Evolutionary conservation across 345 rosid genomes (phyloP).

Genomic region (Salix koriyanagi): DNA sequence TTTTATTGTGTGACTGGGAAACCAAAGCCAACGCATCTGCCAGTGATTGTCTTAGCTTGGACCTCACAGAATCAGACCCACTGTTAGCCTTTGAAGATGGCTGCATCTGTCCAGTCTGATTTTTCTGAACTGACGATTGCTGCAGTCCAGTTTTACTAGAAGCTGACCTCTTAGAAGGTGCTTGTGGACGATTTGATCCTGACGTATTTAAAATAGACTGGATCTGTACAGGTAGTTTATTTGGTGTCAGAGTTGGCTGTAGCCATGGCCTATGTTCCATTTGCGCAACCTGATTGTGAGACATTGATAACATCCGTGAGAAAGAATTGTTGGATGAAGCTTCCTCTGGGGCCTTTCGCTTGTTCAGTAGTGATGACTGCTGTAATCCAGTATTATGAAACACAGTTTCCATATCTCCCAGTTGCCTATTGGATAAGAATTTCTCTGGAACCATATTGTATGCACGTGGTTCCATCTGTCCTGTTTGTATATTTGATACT

Average conservation of each 20-base stretch:
- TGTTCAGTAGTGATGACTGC: conserved; percentile 35
- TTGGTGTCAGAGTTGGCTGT: conserved; percentile 39
- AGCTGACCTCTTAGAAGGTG: conserved; percentile 41
- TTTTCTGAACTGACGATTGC: conserved; percentile 33
- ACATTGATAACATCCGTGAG: conserved; percentile 26
- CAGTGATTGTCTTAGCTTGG: conserved; percentile 75
- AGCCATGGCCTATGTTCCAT: conserved; percentile 83
- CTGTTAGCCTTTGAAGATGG: conserved; percentile 33
- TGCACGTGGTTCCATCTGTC: conserved; percentile 14
- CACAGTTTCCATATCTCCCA: conserved; percentile 31
- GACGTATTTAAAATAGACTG: conserved; percentile 35
- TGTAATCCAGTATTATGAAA: conserved; percentile 27
- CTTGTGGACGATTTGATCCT: conserved; percentile 38
- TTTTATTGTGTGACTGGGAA: conserved; percentile 30
- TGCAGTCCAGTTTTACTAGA: conserved; percentile 41
- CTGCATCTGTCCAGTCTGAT: conserved; percentile 38
- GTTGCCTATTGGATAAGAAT: conserved; percentile 23
- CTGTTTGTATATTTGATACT: conserved; percentile 25
- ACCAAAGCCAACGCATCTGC: conserved; percentile 79
- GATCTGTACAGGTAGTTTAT: conserved; percentile 27
- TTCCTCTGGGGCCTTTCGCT: conserved; percentile 59
- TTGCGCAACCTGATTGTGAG: conserved; percentile 54
- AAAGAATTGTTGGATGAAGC: conserved; percentile 27
- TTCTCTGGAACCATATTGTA: conserved; percentile 27
- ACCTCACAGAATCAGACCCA: conserved; percentile 67